Base-by-base conservation (phyloP, 2,329 filamentous ascomycete species). In the Talaromyces pinophilus region DNA sequence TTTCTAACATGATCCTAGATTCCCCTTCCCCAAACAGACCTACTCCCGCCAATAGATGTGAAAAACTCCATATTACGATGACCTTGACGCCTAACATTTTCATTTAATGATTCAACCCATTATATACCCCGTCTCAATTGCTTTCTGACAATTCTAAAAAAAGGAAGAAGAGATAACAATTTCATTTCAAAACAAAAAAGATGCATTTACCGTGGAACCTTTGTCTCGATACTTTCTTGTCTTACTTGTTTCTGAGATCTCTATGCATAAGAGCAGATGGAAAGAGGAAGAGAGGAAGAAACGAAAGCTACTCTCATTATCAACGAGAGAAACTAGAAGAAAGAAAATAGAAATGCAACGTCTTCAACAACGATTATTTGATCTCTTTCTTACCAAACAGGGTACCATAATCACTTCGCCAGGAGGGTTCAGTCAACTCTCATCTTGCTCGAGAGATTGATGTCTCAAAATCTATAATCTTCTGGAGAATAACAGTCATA, bases 21-120 rank as follows among this genome's bases (percentile, higher is more conserved):
- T 88, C 84, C 92, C 92, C 72, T 91, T 88, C 84, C 91, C 91
- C 75, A 93, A 94, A 86, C 88, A 93, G 81, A 83, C 87, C 71
- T 94, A 92, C 81, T 80, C 85, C 35, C 73, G 77, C 84, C 70
- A 82, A 81, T 68, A 71, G 54, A 63, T 59, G 22, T 22, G 54
- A 55, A 35, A 38, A n/a, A 10, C 4, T n/a, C 50, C 28, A n/a
- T n/a, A 13, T 22, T 57, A 38, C 54, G 10, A 57, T 33, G 10
- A 57, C 2, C 25, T 44, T 42, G 11, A 54, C 44, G 59, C 59
- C 44, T 30, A 30, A 46, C 35, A 33, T 38, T 69, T 65, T 67
- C 69, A 70, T 66, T 65, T 69, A 74, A 78, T 76, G 74, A 77
- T 78, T 78, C 77, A 78, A 79, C 77, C 77, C 75, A 78, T 74